Conservation (phyloP, 495 filamentous ascomycete species). For the Glonium stellatum region DNA sequence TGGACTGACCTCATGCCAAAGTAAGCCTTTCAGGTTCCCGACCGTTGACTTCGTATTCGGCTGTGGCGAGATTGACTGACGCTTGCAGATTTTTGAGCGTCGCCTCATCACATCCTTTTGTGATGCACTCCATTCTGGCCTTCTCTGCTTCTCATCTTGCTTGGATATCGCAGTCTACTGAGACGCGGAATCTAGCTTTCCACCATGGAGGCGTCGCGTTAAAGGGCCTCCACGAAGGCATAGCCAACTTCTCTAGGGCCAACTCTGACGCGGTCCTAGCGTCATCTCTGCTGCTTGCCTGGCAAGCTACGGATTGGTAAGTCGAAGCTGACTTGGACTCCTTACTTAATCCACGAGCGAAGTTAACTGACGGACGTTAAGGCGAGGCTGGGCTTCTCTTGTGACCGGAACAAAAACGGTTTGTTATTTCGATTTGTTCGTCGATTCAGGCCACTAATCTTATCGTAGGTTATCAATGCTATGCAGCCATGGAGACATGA, state of each 20-base stretch:
- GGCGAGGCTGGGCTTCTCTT: constrained; percentile 83
- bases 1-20: constrained; percentile 90
- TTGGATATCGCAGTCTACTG: constrained; percentile 72
- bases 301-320: constrained; percentile 96
- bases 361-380: constrained; percentile 43
- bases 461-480: constrained; percentile 66
- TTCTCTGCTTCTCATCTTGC: constrained; percentile 88
- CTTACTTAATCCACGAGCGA: constrained; percentile 17
- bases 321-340: constrained; percentile 35
- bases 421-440: constrained; percentile 32
- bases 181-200: constrained; percentile 77
- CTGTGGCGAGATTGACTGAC: constrained; percentile 21
- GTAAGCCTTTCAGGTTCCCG: constrained; percentile 53
- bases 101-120: constrained; percentile 72
- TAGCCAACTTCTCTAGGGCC: constrained; percentile 72
- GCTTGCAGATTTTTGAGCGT: constrained; percentile 69
- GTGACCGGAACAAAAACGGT: constrained; percentile 88
- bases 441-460: constrained; percentile 33
- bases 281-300: constrained; percentile 85
- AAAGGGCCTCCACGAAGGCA: constrained; percentile 80
- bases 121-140: constrained; percentile 86
- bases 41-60: constrained; percentile 19
- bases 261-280: constrained; percentile 91
- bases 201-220: constrained; percentile 79
- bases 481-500: constrained; percentile 92